These are phyloP conservation scores for Penicillium sp. DNA, from an alignment of 2,329 filamentous ascomycete species.

Conservation along the genomic window DNA sequence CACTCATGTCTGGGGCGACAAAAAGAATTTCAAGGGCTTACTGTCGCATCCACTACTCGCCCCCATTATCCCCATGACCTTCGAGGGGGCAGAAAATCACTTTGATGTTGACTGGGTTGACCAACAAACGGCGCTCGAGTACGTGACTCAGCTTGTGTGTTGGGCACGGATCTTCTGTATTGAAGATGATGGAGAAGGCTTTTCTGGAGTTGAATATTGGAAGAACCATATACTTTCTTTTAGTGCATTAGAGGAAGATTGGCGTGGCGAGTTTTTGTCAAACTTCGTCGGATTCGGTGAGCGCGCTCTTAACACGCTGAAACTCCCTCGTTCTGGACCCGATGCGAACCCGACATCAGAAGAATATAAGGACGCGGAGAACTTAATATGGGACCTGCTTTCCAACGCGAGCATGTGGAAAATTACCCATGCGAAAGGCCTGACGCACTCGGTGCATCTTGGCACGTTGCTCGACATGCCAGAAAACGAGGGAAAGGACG, in stretches of 20 bases:
- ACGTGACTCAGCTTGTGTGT: constrained; percentile 8
- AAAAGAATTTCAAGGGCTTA: constrained; percentile 1
- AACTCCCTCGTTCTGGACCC: not conserved
- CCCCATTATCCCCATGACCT: constrained; percentile 16
- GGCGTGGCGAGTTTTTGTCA: not conserved
- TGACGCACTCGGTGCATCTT: constrained; percentile 22
- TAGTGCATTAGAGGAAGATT: not conserved
- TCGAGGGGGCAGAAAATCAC: constrained; percentile 12
- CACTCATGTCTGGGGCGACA: constrained; percentile 9
- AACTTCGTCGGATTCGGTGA: constrained; percentile 7
- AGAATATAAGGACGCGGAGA: constrained; percentile 20
- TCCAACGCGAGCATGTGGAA: constrained; percentile 32
- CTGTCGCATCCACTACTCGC: constrained; percentile 3
- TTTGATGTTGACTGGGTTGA: constrained; percentile 12
- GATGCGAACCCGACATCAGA: constrained; percentile 20
- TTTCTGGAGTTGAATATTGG: constrained; percentile 8
- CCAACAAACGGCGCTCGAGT: not conserved
- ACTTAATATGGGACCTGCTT: constrained; percentile 27
- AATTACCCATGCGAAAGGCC: constrained; percentile 31
- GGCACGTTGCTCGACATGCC: constrained; percentile 28
- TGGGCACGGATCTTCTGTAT: constrained; percentile 9
- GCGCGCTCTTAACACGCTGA: not conserved
- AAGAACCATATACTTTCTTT: constrained; percentile 9
- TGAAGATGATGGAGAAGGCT: constrained; percentile 10
- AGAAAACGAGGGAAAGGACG: constrained; percentile 31